Percentiles rank a stretch among this genome's conserved stretches.
phyloP scores from a whole-genome alignment of 176 grass and related monocot genomes.

The Avena sativa region DNA sequence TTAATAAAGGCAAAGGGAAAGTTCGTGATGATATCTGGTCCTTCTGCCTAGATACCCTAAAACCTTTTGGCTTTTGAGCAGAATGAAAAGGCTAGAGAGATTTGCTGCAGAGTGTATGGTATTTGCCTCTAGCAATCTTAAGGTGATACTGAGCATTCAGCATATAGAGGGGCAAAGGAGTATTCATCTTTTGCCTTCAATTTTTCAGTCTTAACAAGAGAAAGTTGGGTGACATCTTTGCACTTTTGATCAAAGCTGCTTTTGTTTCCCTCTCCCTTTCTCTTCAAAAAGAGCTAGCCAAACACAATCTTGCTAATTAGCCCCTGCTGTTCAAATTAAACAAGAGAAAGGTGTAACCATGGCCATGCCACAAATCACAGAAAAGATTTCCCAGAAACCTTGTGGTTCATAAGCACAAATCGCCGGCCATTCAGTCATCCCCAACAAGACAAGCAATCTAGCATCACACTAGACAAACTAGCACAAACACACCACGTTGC shows the following conservation, averaged over 20 bases:
- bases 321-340: not conserved
- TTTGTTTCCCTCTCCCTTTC: conserved; percentile 13
- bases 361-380: conserved; percentile 37
- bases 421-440: not conserved
- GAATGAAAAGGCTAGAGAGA: conserved; percentile 20
- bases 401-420: conserved; percentile 31
- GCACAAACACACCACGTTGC: not conserved
- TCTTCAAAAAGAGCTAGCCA: not conserved
- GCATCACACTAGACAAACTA: not conserved
- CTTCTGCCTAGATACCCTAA: conserved; percentile 25
- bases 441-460: not conserved
- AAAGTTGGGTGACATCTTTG: not conserved
- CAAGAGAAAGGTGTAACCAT: conserved; percentile 26
- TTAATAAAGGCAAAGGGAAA: not conserved
- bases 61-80: not conserved
- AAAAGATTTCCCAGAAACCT: conserved; percentile 23
- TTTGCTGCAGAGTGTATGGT: not conserved
- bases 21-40: conserved; percentile 1
- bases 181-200: not conserved
- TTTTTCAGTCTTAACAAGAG: conserved; percentile 15
- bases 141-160: not conserved
- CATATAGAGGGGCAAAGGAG: conserved; percentile 1
- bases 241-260: conserved; percentile 33
- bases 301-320: conserved; percentile 22
- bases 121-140: not conserved